Conservation (phyloP, 2,329 filamentous ascomycete species). For the Waltergamsia citrina region DNA sequence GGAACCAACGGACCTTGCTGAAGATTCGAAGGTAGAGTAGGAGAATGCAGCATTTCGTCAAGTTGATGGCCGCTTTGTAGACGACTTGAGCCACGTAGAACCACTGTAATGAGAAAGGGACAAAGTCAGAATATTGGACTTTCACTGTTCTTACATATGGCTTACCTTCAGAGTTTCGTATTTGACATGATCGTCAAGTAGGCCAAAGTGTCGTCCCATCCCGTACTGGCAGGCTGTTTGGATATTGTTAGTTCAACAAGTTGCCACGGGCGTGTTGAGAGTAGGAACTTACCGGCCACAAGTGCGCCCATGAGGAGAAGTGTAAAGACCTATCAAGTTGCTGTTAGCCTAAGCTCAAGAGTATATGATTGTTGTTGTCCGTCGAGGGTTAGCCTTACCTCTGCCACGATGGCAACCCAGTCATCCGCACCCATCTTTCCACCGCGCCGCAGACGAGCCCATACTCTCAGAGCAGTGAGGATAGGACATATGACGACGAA, state of each 20-base stretch:
- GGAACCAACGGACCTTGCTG: conserved; percentile 14
- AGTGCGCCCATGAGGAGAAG: conserved; percentile 5
- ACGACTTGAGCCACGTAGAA: conserved; percentile 16
- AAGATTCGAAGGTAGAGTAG: conserved; percentile 23
- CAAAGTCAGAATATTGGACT: neutral
- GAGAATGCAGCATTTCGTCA: conserved; percentile 21
- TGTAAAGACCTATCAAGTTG: conserved; percentile 6
- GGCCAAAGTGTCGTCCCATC: conserved; percentile 10
- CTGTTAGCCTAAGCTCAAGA: too few species aligned
- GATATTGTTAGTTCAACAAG: too few species aligned
- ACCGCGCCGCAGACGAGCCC: conserved; percentile 10
- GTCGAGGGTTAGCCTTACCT: conserved; percentile 8
- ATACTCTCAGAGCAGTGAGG: conserved; percentile 10
- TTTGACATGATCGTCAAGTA: conserved; percentile 8
- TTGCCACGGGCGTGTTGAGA: neutral
- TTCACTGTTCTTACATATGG: too few species aligned
- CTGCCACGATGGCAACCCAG: conserved; percentile 10
- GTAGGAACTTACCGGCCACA: conserved; percentile 4
- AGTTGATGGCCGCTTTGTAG: conserved; percentile 19
- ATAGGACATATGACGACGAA: conserved; percentile 12
- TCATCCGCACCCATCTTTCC: conserved; percentile 13
- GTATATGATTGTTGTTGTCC: neutral
- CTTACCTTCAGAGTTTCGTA: conserved; percentile 10
- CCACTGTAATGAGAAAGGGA: conserved; percentile 6
- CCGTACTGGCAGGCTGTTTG: conserved; percentile 12